Evolutionary conservation across 148 eudicot species (phyloP), one percentile per base, ranked within the genome.

Genomic region (Linanthus parryae): DNA sequence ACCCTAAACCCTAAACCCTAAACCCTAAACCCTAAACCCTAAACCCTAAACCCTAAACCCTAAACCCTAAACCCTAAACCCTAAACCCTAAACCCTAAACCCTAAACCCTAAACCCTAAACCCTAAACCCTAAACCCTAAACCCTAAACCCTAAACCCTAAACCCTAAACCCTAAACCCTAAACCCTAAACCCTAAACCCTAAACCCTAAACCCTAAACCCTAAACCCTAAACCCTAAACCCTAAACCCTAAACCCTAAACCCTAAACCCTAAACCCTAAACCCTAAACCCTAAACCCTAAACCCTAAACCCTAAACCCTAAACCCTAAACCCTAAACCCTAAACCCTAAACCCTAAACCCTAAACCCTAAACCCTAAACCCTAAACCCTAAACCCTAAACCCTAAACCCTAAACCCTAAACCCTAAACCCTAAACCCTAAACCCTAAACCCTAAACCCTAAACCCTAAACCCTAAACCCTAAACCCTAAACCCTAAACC

Each of bases 61-160:
- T 36, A 36, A 36, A 36, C 40, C 40, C 40, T 36, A 36, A 36
- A 36, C 40, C 40, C 40, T 36, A 36, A 36, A 36, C 40, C 40
- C 40, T 36, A 36, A 36, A 36, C 40, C 40, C 40, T 36, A 36
- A 36, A 36, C 40, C 40, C 40, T 36, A 36, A 36, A 36, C 40
- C 40, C 40, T 36, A 36, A 36, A 36, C 40, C 40, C 40, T n/a
- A 9, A 36, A 36, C 40, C 40, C 40, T 36, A 36, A 36, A 36
- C 40, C 40, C 40, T 36, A 36, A 36, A 36, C 40, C 40, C 40
- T 36, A 36, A 36, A 36, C 40, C 40, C 40, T 36, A 36, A 36
- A 36, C 40, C 40, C 40, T 36, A 36, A 36, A 36, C 40, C 40
- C 40, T 36, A 36, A 36, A 36, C 40, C 40, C 40, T 36, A 36